Percentiles rank a stretch among this genome's conserved stretches.
phyloP scores from a whole-genome alignment of 140 eudicot species.

The Senecio squalidus region DNA sequence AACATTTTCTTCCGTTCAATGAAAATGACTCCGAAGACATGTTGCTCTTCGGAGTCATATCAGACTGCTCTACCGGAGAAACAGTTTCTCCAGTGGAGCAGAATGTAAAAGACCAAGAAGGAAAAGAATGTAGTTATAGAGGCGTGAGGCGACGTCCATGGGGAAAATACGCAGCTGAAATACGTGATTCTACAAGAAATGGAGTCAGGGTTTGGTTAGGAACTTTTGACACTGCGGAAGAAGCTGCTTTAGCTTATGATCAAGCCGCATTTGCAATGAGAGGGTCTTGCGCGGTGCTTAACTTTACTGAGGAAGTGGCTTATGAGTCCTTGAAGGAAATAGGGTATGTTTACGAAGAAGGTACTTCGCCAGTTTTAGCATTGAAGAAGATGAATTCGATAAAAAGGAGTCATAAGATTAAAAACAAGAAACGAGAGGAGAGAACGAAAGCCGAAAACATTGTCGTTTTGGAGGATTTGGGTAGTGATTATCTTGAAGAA shows the following conservation, averaged over 20 bases:
- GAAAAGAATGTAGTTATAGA: slow-evolving; percentile 23
- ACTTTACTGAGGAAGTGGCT: slow-evolving; percentile 32
- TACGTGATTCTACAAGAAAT: slow-evolving; percentile 38
- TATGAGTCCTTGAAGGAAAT: slow-evolving; percentile 30
- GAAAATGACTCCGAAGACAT: slow-evolving; percentile 50
- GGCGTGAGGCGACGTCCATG: slow-evolving; percentile 41
- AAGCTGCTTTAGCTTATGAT: slow-evolving; percentile 40
- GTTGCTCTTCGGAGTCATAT: slow-evolving; percentile 38
- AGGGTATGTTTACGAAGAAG: slow-evolving; percentile 31
- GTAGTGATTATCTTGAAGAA: slow-evolving; percentile 48
- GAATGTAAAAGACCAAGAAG: slow-evolving; percentile 10
- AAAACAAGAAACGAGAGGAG: slow-evolving; percentile 9
- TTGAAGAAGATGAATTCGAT: slow-evolving; percentile 30
- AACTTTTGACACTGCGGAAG: slow-evolving; percentile 44
- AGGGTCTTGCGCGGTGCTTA: slow-evolving; percentile 34
- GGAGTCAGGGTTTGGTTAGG: slow-evolving; percentile 43
- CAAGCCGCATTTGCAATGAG: slow-evolving; percentile 37
- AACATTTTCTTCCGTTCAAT: slow-evolving; percentile 41
- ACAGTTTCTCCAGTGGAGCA: background rate
- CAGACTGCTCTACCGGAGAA: slow-evolving; percentile 14
- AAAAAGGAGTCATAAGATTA: slow-evolving; percentile 4
- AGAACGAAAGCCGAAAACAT: slow-evolving; percentile 10
- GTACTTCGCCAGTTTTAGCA: slow-evolving; percentile 30
- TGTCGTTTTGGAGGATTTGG: slow-evolving; percentile 53
- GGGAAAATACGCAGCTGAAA: slow-evolving; percentile 46